Base-by-base conservation (phyloP, 306 rosid genomes). In the Macrotyloma uniflorum region DNA sequence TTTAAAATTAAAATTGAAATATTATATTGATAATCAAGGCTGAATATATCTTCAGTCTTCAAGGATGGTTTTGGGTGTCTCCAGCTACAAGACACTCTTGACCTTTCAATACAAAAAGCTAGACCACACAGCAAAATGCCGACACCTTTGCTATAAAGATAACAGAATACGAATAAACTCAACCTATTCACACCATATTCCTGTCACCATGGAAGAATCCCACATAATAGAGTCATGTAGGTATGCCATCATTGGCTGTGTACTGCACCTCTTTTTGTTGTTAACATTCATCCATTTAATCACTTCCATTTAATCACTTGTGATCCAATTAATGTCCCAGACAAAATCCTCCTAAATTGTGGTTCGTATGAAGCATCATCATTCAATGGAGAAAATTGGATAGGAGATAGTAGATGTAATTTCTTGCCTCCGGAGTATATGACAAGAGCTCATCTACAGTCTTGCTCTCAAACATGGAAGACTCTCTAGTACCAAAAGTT, bases 381-480 rank as follows among this genome's bases (percentile, higher is more conserved):
- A 54, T 85, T 68, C 75, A 78, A 85, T 36, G 86, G 86, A 51
- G 50, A 0, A 8, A 69, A 46, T 9, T 85, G 88, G 86, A 69
- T 78, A 4, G 86, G 86, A 62, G 86, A 85, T 16, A 32, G 61
- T 54, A 82, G 23, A 18, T 53, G 75, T 19, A 18, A n/a, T 61
- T 78, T 85, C 78, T 78, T 82, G 68, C 82, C 79, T 43, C 72
- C 46, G 33, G 2, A 16, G n/a, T n/a, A 4, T 55, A 74, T 62
- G 72, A 26, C 18, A 45, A 40, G 23, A 85, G 10, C 55, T 85
- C 86, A 62, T 74, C 83, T 1, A 23, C 79, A 35, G 32, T 47
- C 49, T 53, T 45, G 12, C 5, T 68, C 62, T 74, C 83, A 53
- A 78, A 62, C 67, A 58, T 28, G 18, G 0, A 26, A 26, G 0